These are phyloP conservation scores for Fusarium lyarnte DNA, from an alignment of 2,329 filamentous ascomycete species.

Conservation along the genomic window DNA sequence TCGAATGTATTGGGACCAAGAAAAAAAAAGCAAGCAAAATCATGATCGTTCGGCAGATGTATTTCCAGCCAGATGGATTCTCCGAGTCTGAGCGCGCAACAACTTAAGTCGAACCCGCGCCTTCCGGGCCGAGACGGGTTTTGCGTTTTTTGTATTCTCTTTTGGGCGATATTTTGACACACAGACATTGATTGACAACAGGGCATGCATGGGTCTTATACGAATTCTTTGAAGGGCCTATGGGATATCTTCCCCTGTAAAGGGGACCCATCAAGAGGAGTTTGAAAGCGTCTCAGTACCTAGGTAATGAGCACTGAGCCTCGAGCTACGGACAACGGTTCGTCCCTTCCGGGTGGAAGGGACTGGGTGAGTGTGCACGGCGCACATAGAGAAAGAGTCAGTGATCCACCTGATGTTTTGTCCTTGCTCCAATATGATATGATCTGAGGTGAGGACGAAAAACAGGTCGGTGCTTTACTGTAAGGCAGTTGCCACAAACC, in stretches of 20 bases:
- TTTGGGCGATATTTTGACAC: constrained; percentile 16
- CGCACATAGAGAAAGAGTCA: constrained; percentile 1
- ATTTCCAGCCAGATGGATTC: constrained; percentile 23
- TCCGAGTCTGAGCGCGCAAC: constrained; percentile 36
- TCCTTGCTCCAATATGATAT: neutral
- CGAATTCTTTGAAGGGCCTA: neutral
- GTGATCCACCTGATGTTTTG: neutral
- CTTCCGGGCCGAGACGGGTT: constrained; percentile 14
- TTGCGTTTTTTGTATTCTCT: constrained; percentile 14
- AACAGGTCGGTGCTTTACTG: constrained; percentile 11
- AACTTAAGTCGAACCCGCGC: neutral
- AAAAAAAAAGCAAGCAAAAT: constrained; percentile 6
- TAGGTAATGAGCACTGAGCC: constrained; percentile 6
- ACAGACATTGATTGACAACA: constrained; percentile 27
- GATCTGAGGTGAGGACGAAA: neutral
- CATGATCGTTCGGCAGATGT: constrained; percentile 11
- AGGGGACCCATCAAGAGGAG: neutral
- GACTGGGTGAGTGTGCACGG: constrained; percentile 17
- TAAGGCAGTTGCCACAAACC: constrained; percentile 18
- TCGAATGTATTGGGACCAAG: neutral
- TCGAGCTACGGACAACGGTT: constrained; percentile 22
- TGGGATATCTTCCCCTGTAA: neutral
- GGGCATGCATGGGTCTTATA: constrained; percentile 15
- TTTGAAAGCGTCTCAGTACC: neutral
- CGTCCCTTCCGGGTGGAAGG: constrained; percentile 13